These are phyloP conservation scores for Tolypocladium tropicale DNA, from an alignment of 2,329 filamentous ascomycete genomes.

Conservation along the genomic window DNA sequence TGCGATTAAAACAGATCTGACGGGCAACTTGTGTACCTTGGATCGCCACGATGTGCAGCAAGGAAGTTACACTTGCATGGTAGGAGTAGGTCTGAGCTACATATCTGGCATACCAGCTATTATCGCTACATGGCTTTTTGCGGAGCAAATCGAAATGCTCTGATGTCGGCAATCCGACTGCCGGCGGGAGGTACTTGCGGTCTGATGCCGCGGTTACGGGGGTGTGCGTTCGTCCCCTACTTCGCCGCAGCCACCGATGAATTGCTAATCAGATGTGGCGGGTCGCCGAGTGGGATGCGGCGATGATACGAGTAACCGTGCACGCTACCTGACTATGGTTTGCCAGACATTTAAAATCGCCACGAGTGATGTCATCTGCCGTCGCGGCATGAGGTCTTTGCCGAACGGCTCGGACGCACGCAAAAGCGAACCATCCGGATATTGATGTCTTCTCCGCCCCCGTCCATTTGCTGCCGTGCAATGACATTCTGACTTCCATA, in stretches of 20 bases:
- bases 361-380: too few species aligned
- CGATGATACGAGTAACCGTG: too few species aligned
- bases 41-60: background rate
- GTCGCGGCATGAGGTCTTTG: too few species aligned
- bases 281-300: background rate
- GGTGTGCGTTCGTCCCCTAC: background rate
- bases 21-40: background rate
- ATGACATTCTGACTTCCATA: too few species aligned
- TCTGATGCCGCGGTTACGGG: background rate
- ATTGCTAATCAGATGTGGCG: background rate
- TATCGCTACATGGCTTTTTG: background rate
- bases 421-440: too few species aligned
- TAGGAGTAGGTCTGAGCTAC: background rate
- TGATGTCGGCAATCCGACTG: background rate
- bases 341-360: too few species aligned
- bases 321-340: too few species aligned
- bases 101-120: background rate
- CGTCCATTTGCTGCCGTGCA: too few species aligned
- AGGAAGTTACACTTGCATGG: background rate
- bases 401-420: too few species aligned
- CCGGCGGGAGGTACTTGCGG: background rate
- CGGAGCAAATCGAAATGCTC: background rate
- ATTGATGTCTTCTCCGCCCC: too few species aligned
- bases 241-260: too few species aligned
- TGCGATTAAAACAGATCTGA: too few species aligned